phyloP scores from a whole-genome alignment of 2,329 filamentous ascomycete species.

The Allantophomopsis lycopodina region DNA sequence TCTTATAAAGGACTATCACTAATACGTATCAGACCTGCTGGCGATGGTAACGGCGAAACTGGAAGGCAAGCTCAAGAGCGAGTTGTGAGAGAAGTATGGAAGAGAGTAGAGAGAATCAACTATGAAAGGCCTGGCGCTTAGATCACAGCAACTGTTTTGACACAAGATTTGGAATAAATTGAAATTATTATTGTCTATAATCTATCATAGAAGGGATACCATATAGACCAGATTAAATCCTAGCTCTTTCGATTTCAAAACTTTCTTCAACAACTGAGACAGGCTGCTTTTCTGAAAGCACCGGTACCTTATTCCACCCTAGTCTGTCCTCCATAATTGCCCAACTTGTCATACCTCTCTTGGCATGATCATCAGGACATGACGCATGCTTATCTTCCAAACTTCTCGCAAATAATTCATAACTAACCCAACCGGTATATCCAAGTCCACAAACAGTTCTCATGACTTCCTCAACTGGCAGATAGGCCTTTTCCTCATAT shows the following conservation, averaged over 20 bases:
- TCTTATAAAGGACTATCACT: neutral
- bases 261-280: no score
- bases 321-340: constrained; percentile 21
- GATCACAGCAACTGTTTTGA: constrained; percentile 10
- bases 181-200: no score
- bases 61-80: constrained; percentile 55
- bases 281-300: no score
- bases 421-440: constrained; percentile 42
- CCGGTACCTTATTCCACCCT: no score
- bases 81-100: constrained; percentile 61
- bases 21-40: constrained; percentile 38
- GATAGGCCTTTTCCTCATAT: constrained; percentile 33
- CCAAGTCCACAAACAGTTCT: constrained; percentile 39
- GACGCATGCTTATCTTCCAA: constrained; percentile 27
- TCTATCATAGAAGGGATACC: no score
- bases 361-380: constrained; percentile 36
- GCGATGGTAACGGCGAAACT: constrained; percentile 44
- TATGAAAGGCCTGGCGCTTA: constrained; percentile 48
- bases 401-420: constrained; percentile 43
- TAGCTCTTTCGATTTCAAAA: no score
- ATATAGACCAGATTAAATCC: no score
- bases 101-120: constrained; percentile 49
- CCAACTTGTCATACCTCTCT: constrained; percentile 35
- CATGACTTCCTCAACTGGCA: constrained; percentile 39
- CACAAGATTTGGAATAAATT: constrained; percentile 2